A percentile compares a stretch with the other conserved stretches of the same genome.
Evolutionary conservation across 306 rosid species (phyloP).

Genomic region (Pueraria montana): DNA sequence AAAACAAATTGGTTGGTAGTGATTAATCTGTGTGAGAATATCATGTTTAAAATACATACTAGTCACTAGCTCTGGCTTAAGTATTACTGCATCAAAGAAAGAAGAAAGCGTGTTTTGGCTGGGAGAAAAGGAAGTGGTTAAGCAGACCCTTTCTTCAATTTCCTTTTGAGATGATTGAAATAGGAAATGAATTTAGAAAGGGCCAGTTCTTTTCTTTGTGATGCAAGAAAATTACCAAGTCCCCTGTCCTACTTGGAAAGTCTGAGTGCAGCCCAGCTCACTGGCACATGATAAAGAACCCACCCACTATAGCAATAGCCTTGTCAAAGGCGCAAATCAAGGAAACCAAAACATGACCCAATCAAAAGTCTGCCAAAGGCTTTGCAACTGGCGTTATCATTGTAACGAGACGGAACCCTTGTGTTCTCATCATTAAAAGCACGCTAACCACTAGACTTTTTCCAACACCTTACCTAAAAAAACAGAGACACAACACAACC

Average conservation of each 20-base stretch:
- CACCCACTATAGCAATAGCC: not conserved
- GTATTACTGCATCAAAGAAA: not conserved
- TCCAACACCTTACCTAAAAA: too few species aligned
- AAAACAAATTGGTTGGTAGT: too few species aligned
- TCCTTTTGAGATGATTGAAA: conserved; percentile 32
- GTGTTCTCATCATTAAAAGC: conserved; percentile 48
- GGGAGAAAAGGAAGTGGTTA: not conserved
- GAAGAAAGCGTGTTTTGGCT: not conserved
- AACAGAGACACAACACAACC: too few species aligned
- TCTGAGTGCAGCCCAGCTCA: conserved; percentile 66
- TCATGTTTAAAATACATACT: too few species aligned
- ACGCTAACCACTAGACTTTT: conserved; percentile 12
- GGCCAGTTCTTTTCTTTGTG: not conserved
- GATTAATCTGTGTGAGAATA: too few species aligned
- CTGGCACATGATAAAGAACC: conserved; percentile 39
- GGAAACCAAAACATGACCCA: conserved; percentile 54
- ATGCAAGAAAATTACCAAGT: conserved; percentile 38
- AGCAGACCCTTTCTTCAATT: conserved; percentile 2
- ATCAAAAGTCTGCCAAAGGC: conserved; percentile 35
- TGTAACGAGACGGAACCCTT: conserved; percentile 42
- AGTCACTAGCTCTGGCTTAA: not conserved
- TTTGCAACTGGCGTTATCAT: conserved; percentile 55
- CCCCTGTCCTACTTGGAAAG: conserved; percentile 49
- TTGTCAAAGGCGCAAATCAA: conserved; percentile 71
- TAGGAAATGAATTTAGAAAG: conserved; percentile 31